phyloP scores from a whole-genome alignment of 1,284 basidiomycete species.

The Xerocomus alliaceus region DNA sequence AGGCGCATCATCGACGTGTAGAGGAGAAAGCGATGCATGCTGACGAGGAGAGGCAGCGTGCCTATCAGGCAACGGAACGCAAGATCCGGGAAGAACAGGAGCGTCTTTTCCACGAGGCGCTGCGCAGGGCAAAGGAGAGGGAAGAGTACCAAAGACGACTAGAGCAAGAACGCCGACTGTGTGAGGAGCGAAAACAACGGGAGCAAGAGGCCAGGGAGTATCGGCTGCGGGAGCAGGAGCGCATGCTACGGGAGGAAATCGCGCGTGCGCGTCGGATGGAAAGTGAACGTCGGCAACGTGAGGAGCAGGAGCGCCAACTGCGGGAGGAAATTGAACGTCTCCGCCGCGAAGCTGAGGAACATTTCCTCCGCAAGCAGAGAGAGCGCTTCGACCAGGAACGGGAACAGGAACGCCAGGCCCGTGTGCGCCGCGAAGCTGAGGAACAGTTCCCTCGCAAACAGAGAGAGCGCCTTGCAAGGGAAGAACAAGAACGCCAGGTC shows the following conservation, averaged over 20 bases:
- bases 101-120: slow-evolving; percentile 12
- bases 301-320: slow-evolving; percentile 4
- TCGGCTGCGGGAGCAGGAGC: background rate
- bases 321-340: slow-evolving; percentile 11
- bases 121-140: slow-evolving; percentile 15
- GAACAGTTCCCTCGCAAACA: slow-evolving; percentile 8
- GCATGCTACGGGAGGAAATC: background rate
- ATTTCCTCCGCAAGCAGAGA: slow-evolving; percentile 6
- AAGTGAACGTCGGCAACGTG: background rate
- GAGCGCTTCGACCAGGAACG: slow-evolving; percentile 23
- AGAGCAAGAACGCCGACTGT: background rate
- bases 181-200: background rate
- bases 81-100: slow-evolving; percentile 33
- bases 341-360: slow-evolving; percentile 4
- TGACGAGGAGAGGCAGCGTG: slow-evolving; percentile 26
- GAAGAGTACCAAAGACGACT: background rate
- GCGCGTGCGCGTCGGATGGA: background rate
- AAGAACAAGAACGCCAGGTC: slow-evolving; percentile 21
- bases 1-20: background rate
- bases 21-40: slow-evolving; percentile 22
- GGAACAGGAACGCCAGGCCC: slow-evolving; percentile 18
- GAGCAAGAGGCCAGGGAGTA: background rate
- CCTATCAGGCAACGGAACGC: slow-evolving; percentile 30
- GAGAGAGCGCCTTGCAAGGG: slow-evolving; percentile 20
- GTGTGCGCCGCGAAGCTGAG: slow-evolving; percentile 1